Conservation (phyloP, 257 asterid genomes). For the Gentiana dahurica region DNA sequence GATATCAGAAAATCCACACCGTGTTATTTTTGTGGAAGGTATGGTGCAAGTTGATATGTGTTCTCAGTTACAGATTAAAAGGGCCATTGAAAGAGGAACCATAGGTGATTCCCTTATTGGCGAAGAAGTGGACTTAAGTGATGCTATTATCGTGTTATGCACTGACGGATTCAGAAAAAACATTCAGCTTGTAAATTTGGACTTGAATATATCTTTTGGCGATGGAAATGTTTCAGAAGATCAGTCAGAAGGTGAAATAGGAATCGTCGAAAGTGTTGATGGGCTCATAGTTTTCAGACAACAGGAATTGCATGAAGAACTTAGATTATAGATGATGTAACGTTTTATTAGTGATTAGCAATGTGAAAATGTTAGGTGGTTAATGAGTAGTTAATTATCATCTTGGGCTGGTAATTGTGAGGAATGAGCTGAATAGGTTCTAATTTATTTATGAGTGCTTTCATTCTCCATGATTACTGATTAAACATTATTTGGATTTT, state of each 20-base stretch:
- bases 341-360: too few relatives aligned
- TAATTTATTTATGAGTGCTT: too few relatives aligned
- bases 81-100: constrained; percentile 53
- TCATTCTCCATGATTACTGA: too few relatives aligned
- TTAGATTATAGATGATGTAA: not conserved
- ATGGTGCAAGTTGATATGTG: constrained; percentile 39
- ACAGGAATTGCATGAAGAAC: constrained; percentile 9
- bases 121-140: constrained; percentile 44
- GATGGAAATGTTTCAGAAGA: constrained; percentile 19
- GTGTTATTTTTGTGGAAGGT: constrained; percentile 61
- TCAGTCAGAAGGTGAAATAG: constrained; percentile 28
- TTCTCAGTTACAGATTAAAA: constrained; percentile 33
- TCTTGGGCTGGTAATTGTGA: too few relatives aligned
- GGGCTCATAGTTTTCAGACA: constrained; percentile 37
- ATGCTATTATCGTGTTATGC: constrained; percentile 57
- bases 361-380: too few relatives aligned
- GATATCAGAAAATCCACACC: constrained; percentile 37
- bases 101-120: constrained; percentile 20
- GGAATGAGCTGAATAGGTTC: too few relatives aligned
- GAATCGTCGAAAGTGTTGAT: constrained; percentile 56
- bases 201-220: constrained; percentile 44
- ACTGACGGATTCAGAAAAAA: constrained; percentile 29
- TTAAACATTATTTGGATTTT: too few relatives aligned
- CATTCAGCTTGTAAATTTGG: constrained; percentile 26
- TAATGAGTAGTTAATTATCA: too few relatives aligned